These are phyloP conservation scores for Lactuca saligna DNA, from an alignment of 129 eudicot genomes.

Conservation along the genomic window DNA sequence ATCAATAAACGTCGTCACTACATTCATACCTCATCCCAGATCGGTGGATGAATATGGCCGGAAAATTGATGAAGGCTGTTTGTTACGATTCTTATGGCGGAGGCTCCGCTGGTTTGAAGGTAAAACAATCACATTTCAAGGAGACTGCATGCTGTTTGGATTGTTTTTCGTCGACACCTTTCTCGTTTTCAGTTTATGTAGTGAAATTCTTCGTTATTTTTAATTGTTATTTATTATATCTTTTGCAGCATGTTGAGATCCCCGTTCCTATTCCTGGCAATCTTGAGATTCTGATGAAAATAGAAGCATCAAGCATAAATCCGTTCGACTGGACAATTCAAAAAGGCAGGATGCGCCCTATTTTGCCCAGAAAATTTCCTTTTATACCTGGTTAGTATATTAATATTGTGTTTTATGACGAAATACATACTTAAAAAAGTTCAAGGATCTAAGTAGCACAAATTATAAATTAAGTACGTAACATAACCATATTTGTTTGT, in stretches of 20 bases:
- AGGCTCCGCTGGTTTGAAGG: conserved; percentile 70
- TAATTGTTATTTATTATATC: neutral
- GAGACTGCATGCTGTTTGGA: neutral
- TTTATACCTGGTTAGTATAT: conserved; percentile 44
- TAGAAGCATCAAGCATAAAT: conserved; percentile 68
- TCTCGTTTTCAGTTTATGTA: neutral
- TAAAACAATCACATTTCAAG: neutral
- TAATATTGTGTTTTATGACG: neutral
- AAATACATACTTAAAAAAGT: too few relatives aligned
- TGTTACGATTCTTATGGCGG: conserved; percentile 64
- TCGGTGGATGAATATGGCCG: conserved; percentile 44
- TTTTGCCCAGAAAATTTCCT: conserved; percentile 58
- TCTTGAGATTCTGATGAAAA: conserved; percentile 52
- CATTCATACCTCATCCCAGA: neutral
- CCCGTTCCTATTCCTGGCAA: conserved; percentile 57
- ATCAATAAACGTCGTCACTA: neutral
- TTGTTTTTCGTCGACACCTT: too few relatives aligned
- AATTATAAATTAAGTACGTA: neutral
- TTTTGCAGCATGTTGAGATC: conserved; percentile 59
- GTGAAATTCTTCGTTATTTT: neutral
- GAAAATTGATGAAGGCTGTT: conserved; percentile 67
- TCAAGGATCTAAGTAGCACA: too few relatives aligned
- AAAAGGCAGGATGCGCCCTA: conserved; percentile 50
- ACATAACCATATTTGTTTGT: conserved; percentile 12
- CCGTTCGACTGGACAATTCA: conserved; percentile 63